A percentile compares a stretch with the other conserved stretches of the same genome.
These are phyloP conservation scores for Edaphochlamys debaryana DNA, from an alignment of 139 green algal genomes.

Conservation along the genomic window DNA sequence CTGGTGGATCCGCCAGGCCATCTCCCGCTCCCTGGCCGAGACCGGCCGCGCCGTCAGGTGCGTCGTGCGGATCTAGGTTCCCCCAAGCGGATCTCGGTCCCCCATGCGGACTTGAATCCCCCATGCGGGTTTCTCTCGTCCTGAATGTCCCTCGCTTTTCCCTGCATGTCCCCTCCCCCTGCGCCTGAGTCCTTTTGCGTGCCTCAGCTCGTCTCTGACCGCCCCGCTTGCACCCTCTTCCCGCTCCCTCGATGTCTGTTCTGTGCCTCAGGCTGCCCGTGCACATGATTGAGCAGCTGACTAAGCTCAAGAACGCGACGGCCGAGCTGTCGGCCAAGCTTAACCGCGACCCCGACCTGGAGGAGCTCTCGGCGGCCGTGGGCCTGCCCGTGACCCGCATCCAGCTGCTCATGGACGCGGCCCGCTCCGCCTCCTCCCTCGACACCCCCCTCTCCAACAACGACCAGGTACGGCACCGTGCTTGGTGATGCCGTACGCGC, in stretches of 20 bases:
- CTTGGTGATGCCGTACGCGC: too few species aligned
- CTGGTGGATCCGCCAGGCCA: constrained; percentile 96
- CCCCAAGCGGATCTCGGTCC: too few species aligned
- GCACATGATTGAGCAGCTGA: constrained; percentile 81
- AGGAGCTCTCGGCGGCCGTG: constrained; percentile 67
- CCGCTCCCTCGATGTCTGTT: too few species aligned
- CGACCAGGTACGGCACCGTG: too few species aligned
- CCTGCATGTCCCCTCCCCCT: too few species aligned
- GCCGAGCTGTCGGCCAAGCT: constrained; percentile 50
- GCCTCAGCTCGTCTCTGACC: too few species aligned
- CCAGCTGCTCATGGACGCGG: background rate
- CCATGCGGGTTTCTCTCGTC: too few species aligned
- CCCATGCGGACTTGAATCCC: too few species aligned
- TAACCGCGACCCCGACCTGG: constrained; percentile 47
- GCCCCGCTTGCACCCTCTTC: too few species aligned
- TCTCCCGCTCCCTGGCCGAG: constrained; percentile 71
- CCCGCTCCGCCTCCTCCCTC: constrained; percentile 15
- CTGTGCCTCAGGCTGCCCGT: constrained; percentile 79
- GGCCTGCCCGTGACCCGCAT: constrained; percentile 52
- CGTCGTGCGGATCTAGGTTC: background rate
- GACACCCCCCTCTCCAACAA: constrained; percentile 39
- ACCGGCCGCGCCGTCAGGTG: constrained; percentile 75
- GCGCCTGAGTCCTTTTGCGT: too few species aligned
- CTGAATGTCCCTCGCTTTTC: too few species aligned
- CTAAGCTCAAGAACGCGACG: constrained; percentile 50